phyloP scores from a whole-genome alignment of 352 stramenopile genomes.

The Phytophthora pisi region DNA sequence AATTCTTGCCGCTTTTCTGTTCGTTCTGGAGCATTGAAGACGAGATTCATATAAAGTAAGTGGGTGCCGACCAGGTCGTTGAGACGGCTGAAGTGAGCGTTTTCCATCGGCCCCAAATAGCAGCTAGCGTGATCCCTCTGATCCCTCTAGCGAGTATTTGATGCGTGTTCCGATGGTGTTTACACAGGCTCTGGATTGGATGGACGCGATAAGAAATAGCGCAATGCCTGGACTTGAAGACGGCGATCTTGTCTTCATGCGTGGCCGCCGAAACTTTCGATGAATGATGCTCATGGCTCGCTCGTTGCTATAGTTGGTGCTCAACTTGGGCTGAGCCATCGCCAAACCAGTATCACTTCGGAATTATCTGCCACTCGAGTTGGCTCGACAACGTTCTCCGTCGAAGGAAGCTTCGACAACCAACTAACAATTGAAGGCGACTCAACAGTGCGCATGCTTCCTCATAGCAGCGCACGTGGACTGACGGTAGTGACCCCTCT shows the following conservation, averaged over 20 bases:
- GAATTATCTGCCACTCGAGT: slow-evolving; percentile 11
- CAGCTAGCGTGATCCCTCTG: slow-evolving; percentile 1
- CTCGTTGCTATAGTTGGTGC: slow-evolving; percentile 14
- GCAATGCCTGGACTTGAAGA: slow-evolving; percentile 1
- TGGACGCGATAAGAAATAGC: slow-evolving; percentile 15
- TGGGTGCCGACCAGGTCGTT: slow-evolving; percentile 6
- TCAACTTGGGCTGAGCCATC: not conserved
- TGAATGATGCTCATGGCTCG: not conserved
- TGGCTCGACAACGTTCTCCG: not conserved
- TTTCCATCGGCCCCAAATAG: slow-evolving; percentile 14
- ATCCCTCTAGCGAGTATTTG: not conserved
- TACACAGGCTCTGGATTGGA: slow-evolving; percentile 6
- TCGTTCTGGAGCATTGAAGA: slow-evolving; percentile 2
- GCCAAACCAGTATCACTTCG: not conserved
- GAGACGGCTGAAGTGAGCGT: slow-evolving; percentile 12
- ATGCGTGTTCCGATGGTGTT: not conserved
- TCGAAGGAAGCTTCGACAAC: slow-evolving; percentile 20
- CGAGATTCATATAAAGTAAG: slow-evolving; percentile 1
- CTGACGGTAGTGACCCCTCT: slow-evolving; percentile 15
- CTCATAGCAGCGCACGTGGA: slow-evolving; percentile 21
- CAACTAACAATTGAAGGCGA: slow-evolving; percentile 13
- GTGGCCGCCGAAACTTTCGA: not conserved
- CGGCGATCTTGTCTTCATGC: slow-evolving; percentile 8
- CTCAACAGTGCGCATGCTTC: slow-evolving; percentile 21
- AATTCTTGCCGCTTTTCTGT: slow-evolving; percentile 5